Evolutionary conservation across 805 yeast species (phyloP), one percentile per base, ranked within the genome.

Genomic region (Monosporozyma aerobia): DNA sequence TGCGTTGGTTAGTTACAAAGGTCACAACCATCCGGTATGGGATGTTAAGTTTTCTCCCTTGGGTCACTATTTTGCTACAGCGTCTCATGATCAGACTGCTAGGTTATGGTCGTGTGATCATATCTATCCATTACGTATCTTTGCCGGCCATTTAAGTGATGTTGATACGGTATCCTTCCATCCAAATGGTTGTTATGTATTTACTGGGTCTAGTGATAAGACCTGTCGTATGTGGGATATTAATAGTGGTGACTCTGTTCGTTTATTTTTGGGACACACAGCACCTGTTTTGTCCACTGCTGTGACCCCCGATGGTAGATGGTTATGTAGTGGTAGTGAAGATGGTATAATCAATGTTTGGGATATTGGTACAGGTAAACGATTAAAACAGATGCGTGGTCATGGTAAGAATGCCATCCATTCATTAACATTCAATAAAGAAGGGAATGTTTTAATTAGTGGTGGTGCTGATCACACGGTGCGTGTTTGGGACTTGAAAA

Each of bases 221-320:
- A 89, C 98, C 0, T 85, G 95, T 63, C 78, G 99, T 57, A 90
- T 94, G 97, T 94, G 99, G 99, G 99, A 94, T 68, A 82, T 94
- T 27, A 80, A 83, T 39, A 79, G 83, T 44, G 99, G 99, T 41
- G 83, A 82, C 57, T 82, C 95, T 43, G 97, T 90, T 30, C 79
- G 99, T 56, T 82, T 94, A 9, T 92, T 94, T 68, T 80, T 89
- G 68, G 97, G 97, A 1, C 97, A 90, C 63, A 81, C 90, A 2
- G 90, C 90, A n/a, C 85, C 97, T 1, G 80, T 94, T 23, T 85
- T 87, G 56, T 78, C 90, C 19, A 73, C 88, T 58, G 90, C 95
- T 0, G 95, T 89, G 8, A 85, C 96, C 1, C 98, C 98, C 0
- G 97, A 94, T 73, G 99, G 99, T 3, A 77, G 97, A 63, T 87